These are phyloP conservation scores for Scenedesmus sp. DNA, from an alignment of 163 green algal species.

Conservation along the genomic window DNA sequence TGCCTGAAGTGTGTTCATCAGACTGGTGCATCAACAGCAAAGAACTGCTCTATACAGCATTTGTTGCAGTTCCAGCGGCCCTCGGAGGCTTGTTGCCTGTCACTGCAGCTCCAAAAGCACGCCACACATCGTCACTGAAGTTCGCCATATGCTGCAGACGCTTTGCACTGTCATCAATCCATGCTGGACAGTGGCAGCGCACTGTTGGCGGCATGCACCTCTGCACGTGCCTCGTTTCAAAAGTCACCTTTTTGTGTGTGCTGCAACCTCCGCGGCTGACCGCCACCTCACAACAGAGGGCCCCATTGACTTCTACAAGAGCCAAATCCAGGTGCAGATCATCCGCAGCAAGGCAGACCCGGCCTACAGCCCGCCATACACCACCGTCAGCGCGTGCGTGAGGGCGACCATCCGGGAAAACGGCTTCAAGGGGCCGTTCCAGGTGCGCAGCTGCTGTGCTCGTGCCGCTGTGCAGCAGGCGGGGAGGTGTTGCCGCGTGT, in stretches of 20 bases:
- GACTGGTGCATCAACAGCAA: too few species aligned
- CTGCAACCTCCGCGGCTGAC: neutral
- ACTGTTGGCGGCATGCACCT: neutral
- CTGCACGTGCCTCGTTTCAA: neutral
- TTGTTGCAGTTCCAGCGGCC: too few species aligned
- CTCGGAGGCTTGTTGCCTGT: too few species aligned
- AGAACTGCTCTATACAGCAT: too few species aligned
- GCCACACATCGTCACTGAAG: too few species aligned
- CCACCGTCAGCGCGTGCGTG: conserved; percentile 81
- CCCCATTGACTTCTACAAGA: conserved; percentile 99
- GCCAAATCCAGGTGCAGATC: conserved; percentile 97
- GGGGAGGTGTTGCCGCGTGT: too few species aligned
- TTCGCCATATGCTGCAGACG: neutral
- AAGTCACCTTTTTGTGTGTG: neutral
- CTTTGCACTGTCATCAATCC: neutral
- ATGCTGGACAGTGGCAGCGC: neutral
- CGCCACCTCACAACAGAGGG: conserved; percentile 66
- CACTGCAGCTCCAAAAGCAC: too few species aligned
- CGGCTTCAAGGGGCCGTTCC: conserved; percentile 87
- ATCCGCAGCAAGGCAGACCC: conserved; percentile 86
- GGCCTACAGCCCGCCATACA: conserved; percentile 92
- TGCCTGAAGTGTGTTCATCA: too few species aligned
- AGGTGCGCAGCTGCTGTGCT: conserved; percentile 62
- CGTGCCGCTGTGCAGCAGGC: too few species aligned
- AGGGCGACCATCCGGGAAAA: conserved; percentile 79